Conservation (phyloP, 2,329 filamentous ascomycete genomes). For the Niveomyces coronatus region DNA sequence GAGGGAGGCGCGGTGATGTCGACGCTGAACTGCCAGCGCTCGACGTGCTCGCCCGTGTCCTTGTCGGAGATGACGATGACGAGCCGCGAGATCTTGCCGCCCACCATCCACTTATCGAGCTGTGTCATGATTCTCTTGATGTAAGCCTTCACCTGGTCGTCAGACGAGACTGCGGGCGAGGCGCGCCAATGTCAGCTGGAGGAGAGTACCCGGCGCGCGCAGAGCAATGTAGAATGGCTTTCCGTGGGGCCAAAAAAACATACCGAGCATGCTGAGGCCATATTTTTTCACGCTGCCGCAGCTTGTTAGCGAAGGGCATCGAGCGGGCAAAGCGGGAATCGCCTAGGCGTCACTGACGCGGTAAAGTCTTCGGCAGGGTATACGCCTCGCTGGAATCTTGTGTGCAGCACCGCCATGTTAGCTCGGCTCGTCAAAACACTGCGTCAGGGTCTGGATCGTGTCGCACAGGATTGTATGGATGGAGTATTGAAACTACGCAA, state of each 20-base stretch:
- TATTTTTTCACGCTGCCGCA: slow-evolving; percentile 76
- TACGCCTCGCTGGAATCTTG: slow-evolving; percentile 72
- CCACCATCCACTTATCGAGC: slow-evolving; percentile 94
- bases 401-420: slow-evolving; percentile 6
- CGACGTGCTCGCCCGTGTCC: slow-evolving; percentile 90
- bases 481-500: slow-evolving; percentile 77
- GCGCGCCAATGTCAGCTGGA: no score
- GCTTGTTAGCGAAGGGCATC: background rate
- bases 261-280: slow-evolving; percentile 91
- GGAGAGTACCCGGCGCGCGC: no score
- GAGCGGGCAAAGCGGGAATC: background rate
- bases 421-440: no score
- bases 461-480: slow-evolving; percentile 90
- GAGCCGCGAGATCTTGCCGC: slow-evolving; percentile 92
- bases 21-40: slow-evolving; percentile 97
- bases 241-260: no score
- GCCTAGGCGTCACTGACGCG: slow-evolving; percentile 56
- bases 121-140: slow-evolving; percentile 99
- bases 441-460: no score
- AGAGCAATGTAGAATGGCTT: no score
- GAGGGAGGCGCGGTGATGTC: slow-evolving; percentile 25
- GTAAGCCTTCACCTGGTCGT: slow-evolving; percentile 97
- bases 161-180: slow-evolving; percentile 59
- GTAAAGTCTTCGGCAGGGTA: slow-evolving; percentile 96
- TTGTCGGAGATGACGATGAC: slow-evolving; percentile 96